phyloP scores from a whole-genome alignment of 164 flowering plant genomes.

The Euptelea pleiosperma region DNA sequence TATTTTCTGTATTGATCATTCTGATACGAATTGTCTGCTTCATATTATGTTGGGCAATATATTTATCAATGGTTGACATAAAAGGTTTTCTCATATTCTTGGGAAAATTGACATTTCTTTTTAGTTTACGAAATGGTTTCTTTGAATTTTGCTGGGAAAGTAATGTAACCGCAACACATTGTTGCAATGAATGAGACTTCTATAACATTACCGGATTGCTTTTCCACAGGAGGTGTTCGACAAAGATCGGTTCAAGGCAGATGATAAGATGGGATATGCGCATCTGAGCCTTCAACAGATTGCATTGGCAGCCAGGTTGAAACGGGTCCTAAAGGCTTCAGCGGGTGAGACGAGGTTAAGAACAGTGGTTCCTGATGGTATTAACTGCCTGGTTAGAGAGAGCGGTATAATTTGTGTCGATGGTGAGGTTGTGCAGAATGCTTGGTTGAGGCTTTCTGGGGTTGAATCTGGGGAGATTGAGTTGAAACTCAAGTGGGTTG shows the following conservation, averaged over 20 bases:
- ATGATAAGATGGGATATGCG: slow-evolving; percentile 89
- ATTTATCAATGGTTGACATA: no score
- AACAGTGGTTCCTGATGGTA: slow-evolving; percentile 54
- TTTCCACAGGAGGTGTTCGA: slow-evolving; percentile 73
- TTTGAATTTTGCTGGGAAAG: no score
- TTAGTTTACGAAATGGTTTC: no score
- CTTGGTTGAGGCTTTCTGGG: slow-evolving; percentile 63
- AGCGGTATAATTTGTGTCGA: slow-evolving; percentile 55
- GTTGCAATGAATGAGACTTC: background rate
- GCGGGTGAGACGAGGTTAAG: slow-evolving; percentile 55
- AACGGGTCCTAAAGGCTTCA: slow-evolving; percentile 43
- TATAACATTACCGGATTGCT: background rate
- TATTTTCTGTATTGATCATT: no score
- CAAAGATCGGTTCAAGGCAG: slow-evolving; percentile 82
- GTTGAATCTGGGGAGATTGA: slow-evolving; percentile 83
- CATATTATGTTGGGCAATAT: no score
- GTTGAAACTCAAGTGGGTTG: slow-evolving; percentile 57
- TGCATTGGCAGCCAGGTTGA: slow-evolving; percentile 56
- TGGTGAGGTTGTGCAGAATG: slow-evolving; percentile 69
- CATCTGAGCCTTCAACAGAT: slow-evolving; percentile 63
- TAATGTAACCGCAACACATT: no score
- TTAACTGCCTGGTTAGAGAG: slow-evolving; percentile 66
- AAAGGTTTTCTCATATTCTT: no score
- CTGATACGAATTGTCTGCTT: no score
- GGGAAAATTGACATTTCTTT: no score